Evolutionary conservation across 148 eudicot genomes (phyloP).

Genomic region (Rhododendron mucronatum): DNA sequence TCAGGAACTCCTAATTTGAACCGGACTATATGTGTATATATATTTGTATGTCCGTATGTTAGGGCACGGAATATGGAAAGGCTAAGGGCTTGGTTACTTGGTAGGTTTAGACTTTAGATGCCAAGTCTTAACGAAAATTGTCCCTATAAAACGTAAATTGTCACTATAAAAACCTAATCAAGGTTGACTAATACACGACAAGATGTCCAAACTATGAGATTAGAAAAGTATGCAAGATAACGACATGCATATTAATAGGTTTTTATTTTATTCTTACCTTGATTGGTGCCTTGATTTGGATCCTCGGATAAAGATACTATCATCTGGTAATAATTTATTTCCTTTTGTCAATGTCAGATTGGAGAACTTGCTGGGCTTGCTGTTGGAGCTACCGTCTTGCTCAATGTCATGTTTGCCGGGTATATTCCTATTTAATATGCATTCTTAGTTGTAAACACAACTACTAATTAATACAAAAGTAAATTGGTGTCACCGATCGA

Average conservation of each 20-base stretch:
- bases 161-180: neutral
- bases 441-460: neutral
- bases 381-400: conserved; percentile 47
- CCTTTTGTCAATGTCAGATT: conserved; percentile 26
- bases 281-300: conserved; percentile 6
- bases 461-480: neutral
- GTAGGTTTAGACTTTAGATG: neutral
- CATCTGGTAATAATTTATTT: neutral
- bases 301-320: neutral
- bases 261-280: neutral
- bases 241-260: neutral
- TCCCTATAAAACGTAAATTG: neutral
- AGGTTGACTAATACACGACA: neutral
- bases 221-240: neutral
- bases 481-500: neutral
- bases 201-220: neutral
- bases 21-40: neutral
- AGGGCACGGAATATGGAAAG: neutral
- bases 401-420: conserved; percentile 56
- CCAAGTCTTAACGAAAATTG: neutral
- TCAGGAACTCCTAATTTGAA: no score
- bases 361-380: conserved; percentile 67
- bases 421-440: neutral
- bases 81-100: neutral
- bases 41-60: neutral